Evolutionary conservation across 768 basidiomycete species (phyloP).

Genomic region (Pholiota conissans): DNA sequence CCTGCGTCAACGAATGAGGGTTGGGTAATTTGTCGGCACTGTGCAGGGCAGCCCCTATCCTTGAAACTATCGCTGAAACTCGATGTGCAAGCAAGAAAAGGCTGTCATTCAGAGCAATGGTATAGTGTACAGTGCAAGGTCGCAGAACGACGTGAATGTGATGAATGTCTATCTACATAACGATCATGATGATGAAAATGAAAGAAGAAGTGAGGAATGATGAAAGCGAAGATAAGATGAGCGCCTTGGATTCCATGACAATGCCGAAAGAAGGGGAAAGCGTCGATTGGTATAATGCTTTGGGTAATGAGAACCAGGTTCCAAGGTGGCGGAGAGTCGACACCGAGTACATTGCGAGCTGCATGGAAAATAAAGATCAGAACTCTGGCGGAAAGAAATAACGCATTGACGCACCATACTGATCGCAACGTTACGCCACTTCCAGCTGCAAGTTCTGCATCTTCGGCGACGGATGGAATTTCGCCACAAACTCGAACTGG

Average conservation of each 20-base stretch:
- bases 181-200: neutral
- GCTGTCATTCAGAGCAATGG: neutral
- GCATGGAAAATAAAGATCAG: neutral
- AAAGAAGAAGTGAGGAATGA: too few relatives aligned
- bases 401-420: neutral
- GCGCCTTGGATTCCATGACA: too few relatives aligned
- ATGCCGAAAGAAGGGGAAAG: too few relatives aligned
- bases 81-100: neutral
- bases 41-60: too few relatives aligned
- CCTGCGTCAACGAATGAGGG: too few relatives aligned
- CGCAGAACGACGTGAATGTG: neutral
- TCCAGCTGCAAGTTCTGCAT: constrained; percentile 9
- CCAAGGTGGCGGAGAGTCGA: neutral
- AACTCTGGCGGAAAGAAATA: neutral
- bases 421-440: neutral
- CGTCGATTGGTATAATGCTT: neutral
- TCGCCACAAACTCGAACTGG: constrained; percentile 73
- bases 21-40: too few relatives aligned
- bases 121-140: neutral
- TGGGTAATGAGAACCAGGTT: neutral
- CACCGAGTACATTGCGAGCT: neutral
- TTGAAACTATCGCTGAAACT: too few relatives aligned
- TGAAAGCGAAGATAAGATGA: neutral
- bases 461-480: constrained; percentile 39
- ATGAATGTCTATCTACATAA: neutral